Percentiles rank a stretch among this genome's conserved stretches.
These are phyloP conservation scores for Gastrodia elata DNA, from an alignment of 106 monocot genomes.

Conservation along the genomic window DNA sequence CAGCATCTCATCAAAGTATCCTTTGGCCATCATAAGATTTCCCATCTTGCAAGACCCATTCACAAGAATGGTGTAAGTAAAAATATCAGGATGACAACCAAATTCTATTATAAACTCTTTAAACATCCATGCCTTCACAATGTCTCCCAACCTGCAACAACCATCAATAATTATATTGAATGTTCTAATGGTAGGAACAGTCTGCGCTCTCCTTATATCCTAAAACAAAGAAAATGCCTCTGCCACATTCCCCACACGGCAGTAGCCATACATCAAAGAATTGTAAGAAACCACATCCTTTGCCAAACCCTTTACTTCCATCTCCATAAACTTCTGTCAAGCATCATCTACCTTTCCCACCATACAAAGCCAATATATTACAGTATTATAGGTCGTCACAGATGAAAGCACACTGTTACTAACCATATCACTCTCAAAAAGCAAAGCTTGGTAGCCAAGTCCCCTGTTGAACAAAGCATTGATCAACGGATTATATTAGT, in stretches of 20 bases:
- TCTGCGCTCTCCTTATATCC: constrained; percentile 23
- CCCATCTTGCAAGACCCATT: constrained; percentile 57
- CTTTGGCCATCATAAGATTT: constrained; percentile 43
- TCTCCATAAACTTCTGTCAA: constrained; percentile 54
- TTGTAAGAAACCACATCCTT: constrained; percentile 66
- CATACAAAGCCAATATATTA: constrained; percentile 67
- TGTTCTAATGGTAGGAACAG: constrained; percentile 44
- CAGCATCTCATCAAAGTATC: constrained; percentile 78
- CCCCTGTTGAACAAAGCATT: constrained; percentile 46
- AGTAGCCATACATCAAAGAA: constrained; percentile 80
- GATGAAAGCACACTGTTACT: constrained; percentile 32
- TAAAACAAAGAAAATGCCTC: constrained; percentile 51
- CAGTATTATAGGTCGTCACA: constrained; percentile 54
- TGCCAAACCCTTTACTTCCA: constrained; percentile 39
- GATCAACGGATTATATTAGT: constrained; percentile 66
- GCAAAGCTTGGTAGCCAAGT: constrained; percentile 29
- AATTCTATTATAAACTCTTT: constrained; percentile 57
- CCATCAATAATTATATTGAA: constrained; percentile 78
- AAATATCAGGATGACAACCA: constrained; percentile 55
- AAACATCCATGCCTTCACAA: constrained; percentile 44
- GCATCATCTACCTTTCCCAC: constrained; percentile 40
- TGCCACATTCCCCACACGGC: constrained; percentile 37
- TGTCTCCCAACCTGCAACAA: constrained; percentile 44
- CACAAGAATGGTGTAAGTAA: constrained; percentile 77
- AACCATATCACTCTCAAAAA: constrained; percentile 52